A percentile compares a stretch with the other conserved stretches of the same genome.
These are phyloP conservation scores for Leishmania aethiopica DNA, from an alignment of 208 protist genomes.

Conservation along the genomic window DNA sequence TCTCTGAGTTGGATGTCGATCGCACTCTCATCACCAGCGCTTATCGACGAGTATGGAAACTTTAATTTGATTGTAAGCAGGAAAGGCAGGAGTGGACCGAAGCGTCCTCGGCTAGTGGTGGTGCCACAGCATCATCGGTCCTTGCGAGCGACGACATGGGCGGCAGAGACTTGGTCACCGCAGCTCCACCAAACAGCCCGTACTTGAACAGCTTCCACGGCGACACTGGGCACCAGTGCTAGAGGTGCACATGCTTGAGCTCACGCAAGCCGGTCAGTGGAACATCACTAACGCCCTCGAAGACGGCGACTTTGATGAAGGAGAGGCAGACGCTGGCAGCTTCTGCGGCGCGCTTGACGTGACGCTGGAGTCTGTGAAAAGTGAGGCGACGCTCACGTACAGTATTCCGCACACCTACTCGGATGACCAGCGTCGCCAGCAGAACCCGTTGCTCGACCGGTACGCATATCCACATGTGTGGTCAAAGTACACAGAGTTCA, in stretches of 20 bases:
- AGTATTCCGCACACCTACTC: slow-evolving; percentile 11
- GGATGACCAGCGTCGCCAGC: background rate
- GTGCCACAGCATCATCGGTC: background rate
- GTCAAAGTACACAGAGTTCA: slow-evolving; percentile 20
- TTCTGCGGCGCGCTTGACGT: background rate
- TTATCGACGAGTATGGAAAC: slow-evolving; percentile 35
- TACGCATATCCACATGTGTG: slow-evolving; percentile 34
- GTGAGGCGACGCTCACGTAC: slow-evolving; percentile 25
- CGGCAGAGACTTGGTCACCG: background rate
- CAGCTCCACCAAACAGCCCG: background rate
- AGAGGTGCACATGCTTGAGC: background rate
- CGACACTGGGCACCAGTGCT: slow-evolving; percentile 15
- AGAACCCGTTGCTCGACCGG: slow-evolving; percentile 20
- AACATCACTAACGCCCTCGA: slow-evolving; percentile 24
- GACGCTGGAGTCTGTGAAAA: background rate
- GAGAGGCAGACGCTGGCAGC: background rate
- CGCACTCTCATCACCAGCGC: slow-evolving; percentile 18
- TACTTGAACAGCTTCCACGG: slow-evolving; percentile 13
- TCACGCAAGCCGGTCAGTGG: slow-evolving; percentile 11
- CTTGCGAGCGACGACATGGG: background rate
- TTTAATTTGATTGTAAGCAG: slow-evolving; percentile 33
- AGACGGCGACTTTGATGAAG: background rate
- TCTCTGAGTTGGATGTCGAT: slow-evolving; percentile 31
- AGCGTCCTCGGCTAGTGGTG: background rate
- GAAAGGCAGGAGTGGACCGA: background rate